phyloP scores from a whole-genome alignment of 208 protist genomes.

The Crithidia expoeki region DNA sequence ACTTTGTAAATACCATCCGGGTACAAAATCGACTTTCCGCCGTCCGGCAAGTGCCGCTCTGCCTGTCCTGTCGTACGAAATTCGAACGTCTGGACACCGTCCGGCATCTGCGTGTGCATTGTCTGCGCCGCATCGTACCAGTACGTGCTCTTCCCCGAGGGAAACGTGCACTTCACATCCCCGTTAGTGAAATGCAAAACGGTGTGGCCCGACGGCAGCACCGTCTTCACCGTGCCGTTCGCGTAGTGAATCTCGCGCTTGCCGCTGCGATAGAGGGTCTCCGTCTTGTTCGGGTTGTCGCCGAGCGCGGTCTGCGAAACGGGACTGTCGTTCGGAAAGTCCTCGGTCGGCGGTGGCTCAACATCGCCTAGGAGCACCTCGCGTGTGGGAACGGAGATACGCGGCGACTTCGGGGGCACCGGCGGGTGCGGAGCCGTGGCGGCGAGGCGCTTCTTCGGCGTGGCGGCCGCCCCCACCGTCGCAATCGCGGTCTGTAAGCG shows the following conservation, averaged over 20 bases:
- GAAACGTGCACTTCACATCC: constrained; percentile 91
- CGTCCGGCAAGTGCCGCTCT: constrained; percentile 88
- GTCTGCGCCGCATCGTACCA: constrained; percentile 93
- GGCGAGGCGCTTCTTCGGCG: constrained; percentile 12
- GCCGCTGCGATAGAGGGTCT: constrained; percentile 87
- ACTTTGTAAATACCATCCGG: constrained; percentile 92
- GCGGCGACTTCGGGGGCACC: constrained; percentile 33
- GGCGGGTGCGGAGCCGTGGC: constrained; percentile 16
- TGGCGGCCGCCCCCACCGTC: neutral
- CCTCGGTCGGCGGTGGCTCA: constrained; percentile 59
- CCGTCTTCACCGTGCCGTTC: constrained; percentile 91
- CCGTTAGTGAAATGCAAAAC: constrained; percentile 93
- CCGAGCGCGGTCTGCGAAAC: constrained; percentile 75
- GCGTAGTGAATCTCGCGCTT: constrained; percentile 92
- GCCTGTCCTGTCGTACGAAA: constrained; percentile 90
- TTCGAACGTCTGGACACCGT: constrained; percentile 90
- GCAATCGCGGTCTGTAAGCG: constrained; percentile 29
- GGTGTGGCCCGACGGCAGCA: constrained; percentile 84
- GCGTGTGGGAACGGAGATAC: constrained; percentile 50
- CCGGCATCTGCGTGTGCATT: constrained; percentile 88
- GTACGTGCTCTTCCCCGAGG: constrained; percentile 90
- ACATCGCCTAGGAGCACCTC: constrained; percentile 72
- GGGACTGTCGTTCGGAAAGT: constrained; percentile 66
- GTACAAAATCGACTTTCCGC: constrained; percentile 95
- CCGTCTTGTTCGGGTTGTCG: constrained; percentile 88